A percentile compares a stretch with the other conserved stretches of the same genome.
Evolutionary conservation across 495 filamentous ascomycete genomes (phyloP).

Genomic region (Aspergillus campestris): DNA sequence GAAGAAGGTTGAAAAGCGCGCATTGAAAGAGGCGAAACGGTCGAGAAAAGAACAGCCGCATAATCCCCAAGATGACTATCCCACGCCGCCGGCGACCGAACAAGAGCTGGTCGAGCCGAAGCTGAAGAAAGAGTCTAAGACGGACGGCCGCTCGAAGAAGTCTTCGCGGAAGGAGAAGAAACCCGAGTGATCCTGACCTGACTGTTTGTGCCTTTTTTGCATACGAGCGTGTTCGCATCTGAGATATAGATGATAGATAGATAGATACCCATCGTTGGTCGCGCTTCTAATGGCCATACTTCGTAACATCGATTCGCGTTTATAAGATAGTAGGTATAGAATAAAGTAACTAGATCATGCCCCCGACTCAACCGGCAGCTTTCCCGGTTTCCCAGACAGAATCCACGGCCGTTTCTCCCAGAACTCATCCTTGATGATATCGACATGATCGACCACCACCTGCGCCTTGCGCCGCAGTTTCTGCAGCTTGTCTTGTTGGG

Average conservation of each 20-base stretch:
- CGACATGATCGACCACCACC: constrained; percentile 73
- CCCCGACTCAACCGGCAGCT: constrained; percentile 47
- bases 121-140: constrained; percentile 10
- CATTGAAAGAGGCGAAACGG: constrained; percentile 14
- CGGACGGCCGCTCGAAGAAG: constrained; percentile 11
- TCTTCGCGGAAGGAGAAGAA: constrained; percentile 27
- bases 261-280: constrained; percentile 25
- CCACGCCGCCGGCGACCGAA: constrained; percentile 33
- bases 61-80: constrained; percentile 25
- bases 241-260: constrained; percentile 19
- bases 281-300: too few relatives aligned
- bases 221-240: constrained; percentile 12
- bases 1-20: constrained; percentile 7
- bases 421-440: constrained; percentile 91
- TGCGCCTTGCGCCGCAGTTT: constrained; percentile 67
- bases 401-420: constrained; percentile 86
- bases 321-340: too few relatives aligned
- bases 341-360: not conserved
- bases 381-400: constrained; percentile 64
- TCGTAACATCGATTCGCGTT: too few relatives aligned
- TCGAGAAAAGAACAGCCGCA: constrained; percentile 16
- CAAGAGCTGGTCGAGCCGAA: constrained; percentile 14
- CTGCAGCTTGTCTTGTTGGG: constrained; percentile 66
- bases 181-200: constrained; percentile 18
- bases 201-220: constrained; percentile 5